Conservation (phyloP, 176 grass and related monocot species). For the Avena atlantica region DNA sequence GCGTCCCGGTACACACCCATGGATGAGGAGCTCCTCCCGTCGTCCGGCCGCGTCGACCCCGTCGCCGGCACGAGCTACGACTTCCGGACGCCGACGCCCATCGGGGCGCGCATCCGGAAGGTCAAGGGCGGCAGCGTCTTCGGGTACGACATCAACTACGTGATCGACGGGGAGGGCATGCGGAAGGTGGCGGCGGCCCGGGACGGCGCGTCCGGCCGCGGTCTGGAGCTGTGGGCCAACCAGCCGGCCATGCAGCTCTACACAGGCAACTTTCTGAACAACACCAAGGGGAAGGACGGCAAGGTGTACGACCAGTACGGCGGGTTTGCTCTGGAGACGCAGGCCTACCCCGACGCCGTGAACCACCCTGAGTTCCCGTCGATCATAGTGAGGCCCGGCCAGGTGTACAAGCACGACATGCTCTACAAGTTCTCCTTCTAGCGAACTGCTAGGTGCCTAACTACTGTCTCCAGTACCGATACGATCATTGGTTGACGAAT, state of each 20-base stretch:
- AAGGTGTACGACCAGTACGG: constrained; percentile 48
- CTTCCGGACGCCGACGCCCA: constrained; percentile 45
- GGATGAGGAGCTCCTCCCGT: constrained; percentile 57
- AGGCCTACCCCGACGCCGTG: constrained; percentile 75
- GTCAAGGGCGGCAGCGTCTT: constrained; percentile 39
- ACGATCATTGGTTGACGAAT: too few relatives aligned
- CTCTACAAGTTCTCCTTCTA: constrained; percentile 59
- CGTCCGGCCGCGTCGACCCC: constrained; percentile 54
- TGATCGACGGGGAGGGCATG: constrained; percentile 50
- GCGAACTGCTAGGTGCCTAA: not conserved
- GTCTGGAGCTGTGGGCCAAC: constrained; percentile 69
- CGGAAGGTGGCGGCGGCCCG: constrained; percentile 53
- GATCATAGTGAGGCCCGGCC: constrained; percentile 54
- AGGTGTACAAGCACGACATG: constrained; percentile 77
- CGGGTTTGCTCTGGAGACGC: constrained; percentile 71
- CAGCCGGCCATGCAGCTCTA: constrained; percentile 77
- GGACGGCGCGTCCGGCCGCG: constrained; percentile 54
- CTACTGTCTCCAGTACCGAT: not conserved
- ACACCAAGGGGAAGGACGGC: constrained; percentile 61
- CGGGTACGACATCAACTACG: constrained; percentile 79
- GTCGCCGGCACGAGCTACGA: constrained; percentile 67
- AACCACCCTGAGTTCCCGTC: constrained; percentile 83
- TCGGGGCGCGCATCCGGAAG: constrained; percentile 64
- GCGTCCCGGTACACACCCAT: constrained; percentile 50
- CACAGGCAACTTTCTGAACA: constrained; percentile 58